These are phyloP conservation scores for Lentinus polychrous DNA, from an alignment of 1,284 basidiomycete genomes.

Conservation along the genomic window DNA sequence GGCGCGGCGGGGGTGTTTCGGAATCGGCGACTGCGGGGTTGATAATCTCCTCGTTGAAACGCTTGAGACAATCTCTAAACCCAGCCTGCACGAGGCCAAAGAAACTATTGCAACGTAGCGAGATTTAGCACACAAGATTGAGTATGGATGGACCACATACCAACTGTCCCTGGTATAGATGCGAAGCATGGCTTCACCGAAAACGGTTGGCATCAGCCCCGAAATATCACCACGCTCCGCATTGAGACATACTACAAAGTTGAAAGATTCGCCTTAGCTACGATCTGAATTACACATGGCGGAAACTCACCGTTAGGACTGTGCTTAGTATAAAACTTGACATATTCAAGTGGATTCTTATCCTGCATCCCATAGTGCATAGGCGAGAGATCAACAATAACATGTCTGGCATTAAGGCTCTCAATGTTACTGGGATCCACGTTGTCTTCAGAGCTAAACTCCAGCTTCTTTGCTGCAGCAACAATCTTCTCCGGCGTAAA, in stretches of 20 bases:
- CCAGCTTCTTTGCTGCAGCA: constrained; percentile 32
- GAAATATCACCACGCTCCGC: constrained; percentile 49
- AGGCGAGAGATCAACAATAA: constrained; percentile 54
- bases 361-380: constrained; percentile 74
- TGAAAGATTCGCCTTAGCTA: no score
- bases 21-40: neutral
- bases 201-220: constrained; percentile 49
- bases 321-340: constrained; percentile 72
- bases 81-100: constrained; percentile 7
- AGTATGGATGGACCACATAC: constrained; percentile 22
- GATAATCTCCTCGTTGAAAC: neutral
- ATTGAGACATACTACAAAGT: neutral
- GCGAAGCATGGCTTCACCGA: constrained; percentile 58
- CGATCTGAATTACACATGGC: no score
- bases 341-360: constrained; percentile 57
- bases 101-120: neutral
- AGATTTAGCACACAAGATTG: constrained; percentile 7
- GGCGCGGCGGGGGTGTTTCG: neutral
- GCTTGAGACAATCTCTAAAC: constrained; percentile 2
- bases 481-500: constrained; percentile 55
- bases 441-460: constrained; percentile 13
- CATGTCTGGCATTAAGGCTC: constrained; percentile 37
- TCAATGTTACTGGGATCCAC: constrained; percentile 23
- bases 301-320: constrained; percentile 42
- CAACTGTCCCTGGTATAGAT: constrained; percentile 58